A percentile compares a stretch with the other conserved stretches of the same genome.
phyloP scores from a whole-genome alignment of 2,329 filamentous ascomycete species.

The Diaporthe vexans region DNA sequence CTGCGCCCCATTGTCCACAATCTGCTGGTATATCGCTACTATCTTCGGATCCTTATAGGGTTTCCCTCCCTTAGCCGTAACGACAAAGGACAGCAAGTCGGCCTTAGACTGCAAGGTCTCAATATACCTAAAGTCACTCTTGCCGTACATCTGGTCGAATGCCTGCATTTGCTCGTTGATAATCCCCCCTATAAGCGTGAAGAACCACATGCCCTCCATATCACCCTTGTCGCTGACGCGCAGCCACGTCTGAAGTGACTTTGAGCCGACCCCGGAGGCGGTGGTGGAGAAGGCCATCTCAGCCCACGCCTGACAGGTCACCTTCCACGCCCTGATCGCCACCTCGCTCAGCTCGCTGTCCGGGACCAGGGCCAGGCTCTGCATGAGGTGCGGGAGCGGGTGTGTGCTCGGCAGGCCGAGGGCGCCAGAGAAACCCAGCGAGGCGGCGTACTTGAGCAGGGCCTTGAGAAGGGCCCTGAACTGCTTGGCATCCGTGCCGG shows the following conservation, averaged over 20 bases:
- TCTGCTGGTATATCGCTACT: background rate
- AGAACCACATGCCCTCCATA: slow-evolving; percentile 28
- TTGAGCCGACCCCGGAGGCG: background rate
- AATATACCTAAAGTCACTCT: background rate
- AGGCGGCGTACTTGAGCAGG: slow-evolving; percentile 18
- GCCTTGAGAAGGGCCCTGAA: slow-evolving; percentile 30
- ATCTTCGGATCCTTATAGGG: background rate
- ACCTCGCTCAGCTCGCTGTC: slow-evolving; percentile 25
- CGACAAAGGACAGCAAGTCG: slow-evolving; percentile 5
- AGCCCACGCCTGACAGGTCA: slow-evolving; percentile 26
- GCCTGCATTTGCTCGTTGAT: background rate
- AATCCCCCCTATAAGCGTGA: slow-evolving; percentile 3
- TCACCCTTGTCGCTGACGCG: slow-evolving; percentile 6
- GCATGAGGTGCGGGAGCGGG: slow-evolving; percentile 25
- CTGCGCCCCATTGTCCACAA: background rate
- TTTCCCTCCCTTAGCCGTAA: background rate
- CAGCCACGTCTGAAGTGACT: slow-evolving; percentile 11
- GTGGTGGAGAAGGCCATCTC: background rate
- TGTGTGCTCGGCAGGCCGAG: slow-evolving; percentile 6
- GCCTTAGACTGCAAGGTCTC: slow-evolving; percentile 3
- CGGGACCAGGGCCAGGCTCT: slow-evolving; percentile 5
- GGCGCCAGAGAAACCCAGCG: background rate
- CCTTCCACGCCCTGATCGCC: slow-evolving; percentile 29
- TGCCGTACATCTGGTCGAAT: background rate
- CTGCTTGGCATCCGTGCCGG: background rate